Percentiles rank a stretch among this genome's conserved stretches.
Evolutionary conservation across 2,329 filamentous ascomycete genomes (phyloP).

Genomic region (Hymenoscyphus infarciens): DNA sequence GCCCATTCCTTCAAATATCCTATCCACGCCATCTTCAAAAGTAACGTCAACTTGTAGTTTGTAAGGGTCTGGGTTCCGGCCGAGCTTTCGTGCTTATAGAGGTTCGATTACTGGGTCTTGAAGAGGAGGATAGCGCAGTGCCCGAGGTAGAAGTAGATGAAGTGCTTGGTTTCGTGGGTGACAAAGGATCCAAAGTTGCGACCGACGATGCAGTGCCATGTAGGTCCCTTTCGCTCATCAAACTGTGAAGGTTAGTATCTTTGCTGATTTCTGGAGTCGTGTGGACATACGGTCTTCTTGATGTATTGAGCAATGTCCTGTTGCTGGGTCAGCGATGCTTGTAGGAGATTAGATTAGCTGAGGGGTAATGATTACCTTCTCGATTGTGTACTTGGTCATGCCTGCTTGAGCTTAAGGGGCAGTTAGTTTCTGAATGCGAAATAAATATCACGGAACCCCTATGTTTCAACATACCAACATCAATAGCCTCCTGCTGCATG

Average conservation of each 20-base stretch:
- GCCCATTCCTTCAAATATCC: constrained; percentile 2
- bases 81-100: neutral
- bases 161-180: constrained; percentile 98
- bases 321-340: constrained; percentile 6
- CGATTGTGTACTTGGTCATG: constrained; percentile 68
- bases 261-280: neutral
- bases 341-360: neutral
- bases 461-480: constrained; percentile 71
- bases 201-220: constrained; percentile 99
- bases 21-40: neutral
- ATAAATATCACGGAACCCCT: neutral
- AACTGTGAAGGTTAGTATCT: constrained; percentile 58
- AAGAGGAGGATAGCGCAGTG: constrained; percentile 98
- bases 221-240: constrained; percentile 92
- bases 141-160: constrained; percentile 99
- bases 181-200: constrained; percentile 99
- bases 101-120: constrained; percentile 78
- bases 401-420: constrained; percentile 58
- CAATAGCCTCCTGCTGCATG: constrained; percentile 93
- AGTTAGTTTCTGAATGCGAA: constrained; percentile 29
- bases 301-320: constrained; percentile 95
- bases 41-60: neutral
- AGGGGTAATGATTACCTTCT: constrained; percentile 52
- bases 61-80: neutral
- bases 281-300: constrained; percentile 73